Evolutionary conservation across 2,329 filamentous ascomycete genomes (phyloP).

Genomic region (Cordyceps cicadae): DNA sequence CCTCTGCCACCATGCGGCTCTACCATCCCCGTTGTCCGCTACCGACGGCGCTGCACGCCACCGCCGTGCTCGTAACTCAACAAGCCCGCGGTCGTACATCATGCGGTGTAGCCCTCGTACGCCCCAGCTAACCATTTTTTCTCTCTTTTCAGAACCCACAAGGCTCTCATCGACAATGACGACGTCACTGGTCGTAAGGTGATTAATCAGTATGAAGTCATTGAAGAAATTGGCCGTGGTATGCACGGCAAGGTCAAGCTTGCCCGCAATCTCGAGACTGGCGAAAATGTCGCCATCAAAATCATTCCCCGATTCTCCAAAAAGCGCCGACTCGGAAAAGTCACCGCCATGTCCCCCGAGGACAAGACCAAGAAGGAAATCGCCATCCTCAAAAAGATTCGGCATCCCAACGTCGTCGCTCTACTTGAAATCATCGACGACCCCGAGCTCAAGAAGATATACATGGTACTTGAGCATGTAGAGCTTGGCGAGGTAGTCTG

Average conservation of each 20-base stretch:
- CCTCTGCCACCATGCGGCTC: background rate
- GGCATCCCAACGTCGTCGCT: slow-evolving; percentile 93
- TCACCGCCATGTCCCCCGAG: slow-evolving; percentile 55
- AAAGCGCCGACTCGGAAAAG: slow-evolving; percentile 80
- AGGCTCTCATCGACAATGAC: slow-evolving; percentile 84
- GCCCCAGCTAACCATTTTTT: slow-evolving; percentile 2
- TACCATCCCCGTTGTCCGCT: background rate
- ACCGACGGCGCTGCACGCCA: slow-evolving; percentile 2
- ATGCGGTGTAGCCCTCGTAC: slow-evolving; percentile 3
- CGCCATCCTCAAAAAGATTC: slow-evolving; percentile 95
- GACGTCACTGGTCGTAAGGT: slow-evolving; percentile 83
- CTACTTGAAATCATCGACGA: slow-evolving; percentile 97
- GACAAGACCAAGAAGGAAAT: slow-evolving; percentile 93
- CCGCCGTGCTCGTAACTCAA: background rate
- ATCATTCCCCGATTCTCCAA: slow-evolving; percentile 96
- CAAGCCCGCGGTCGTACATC: background rate
- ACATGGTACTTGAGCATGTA: slow-evolving; percentile 93
- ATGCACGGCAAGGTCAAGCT: slow-evolving; percentile 98
- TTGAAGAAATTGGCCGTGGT: slow-evolving; percentile 90
- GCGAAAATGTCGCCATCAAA: slow-evolving; percentile 88
- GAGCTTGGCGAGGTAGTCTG: slow-evolving; percentile 90
- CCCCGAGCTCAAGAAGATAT: slow-evolving; percentile 92
- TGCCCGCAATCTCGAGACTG: slow-evolving; percentile 68
- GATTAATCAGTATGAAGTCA: slow-evolving; percentile 96
- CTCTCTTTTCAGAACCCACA: slow-evolving; percentile 58